Percentiles rank a stretch among this genome's conserved stretches.
phyloP scores from a whole-genome alignment of 2,329 filamentous ascomycete genomes.

The Diaporthe australafricana region DNA sequence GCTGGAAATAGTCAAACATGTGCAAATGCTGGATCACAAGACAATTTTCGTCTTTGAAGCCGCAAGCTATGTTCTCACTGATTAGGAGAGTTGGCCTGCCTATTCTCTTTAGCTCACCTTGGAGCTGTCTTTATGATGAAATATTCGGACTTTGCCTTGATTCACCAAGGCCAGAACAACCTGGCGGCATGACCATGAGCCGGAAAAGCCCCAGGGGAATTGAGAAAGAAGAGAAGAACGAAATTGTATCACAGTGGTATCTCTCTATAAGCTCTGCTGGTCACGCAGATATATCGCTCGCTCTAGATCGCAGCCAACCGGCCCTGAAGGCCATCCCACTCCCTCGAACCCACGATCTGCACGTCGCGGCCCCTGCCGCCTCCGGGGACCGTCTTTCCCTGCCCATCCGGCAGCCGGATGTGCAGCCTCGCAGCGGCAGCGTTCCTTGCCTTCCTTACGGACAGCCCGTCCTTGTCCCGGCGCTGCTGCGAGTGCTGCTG shows the following conservation, averaged over 20 bases:
- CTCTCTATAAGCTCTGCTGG: constrained; percentile 20
- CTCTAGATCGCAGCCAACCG: constrained; percentile 43
- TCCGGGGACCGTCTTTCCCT: constrained; percentile 57
- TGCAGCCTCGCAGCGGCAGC: constrained; percentile 59
- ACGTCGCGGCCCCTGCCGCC: constrained; percentile 51
- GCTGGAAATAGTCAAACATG: no score
- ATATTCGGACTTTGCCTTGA: no score
- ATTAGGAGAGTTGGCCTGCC: no score
- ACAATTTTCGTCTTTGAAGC: no score
- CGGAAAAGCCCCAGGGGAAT: no score
- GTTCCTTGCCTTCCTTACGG: constrained; percentile 46
- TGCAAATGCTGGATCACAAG: no score
- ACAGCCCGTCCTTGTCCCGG: constrained; percentile 35
- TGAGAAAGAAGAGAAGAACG: neutral
- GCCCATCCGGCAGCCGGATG: constrained; percentile 59
- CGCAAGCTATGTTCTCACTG: no score
- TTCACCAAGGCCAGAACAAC: no score
- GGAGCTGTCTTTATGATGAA: no score
- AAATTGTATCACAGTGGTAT: constrained; percentile 34
- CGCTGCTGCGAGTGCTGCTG: constrained; percentile 37
- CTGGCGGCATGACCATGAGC: neutral
- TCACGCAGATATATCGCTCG: neutral
- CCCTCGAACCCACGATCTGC: constrained; percentile 63
- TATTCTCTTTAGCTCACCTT: no score
- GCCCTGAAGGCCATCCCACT: constrained; percentile 68